Evolutionary conservation across 1,284 basidiomycete species (phyloP), one percentile per base, ranked within the genome.

Genomic region (Irpex lacteus): DNA sequence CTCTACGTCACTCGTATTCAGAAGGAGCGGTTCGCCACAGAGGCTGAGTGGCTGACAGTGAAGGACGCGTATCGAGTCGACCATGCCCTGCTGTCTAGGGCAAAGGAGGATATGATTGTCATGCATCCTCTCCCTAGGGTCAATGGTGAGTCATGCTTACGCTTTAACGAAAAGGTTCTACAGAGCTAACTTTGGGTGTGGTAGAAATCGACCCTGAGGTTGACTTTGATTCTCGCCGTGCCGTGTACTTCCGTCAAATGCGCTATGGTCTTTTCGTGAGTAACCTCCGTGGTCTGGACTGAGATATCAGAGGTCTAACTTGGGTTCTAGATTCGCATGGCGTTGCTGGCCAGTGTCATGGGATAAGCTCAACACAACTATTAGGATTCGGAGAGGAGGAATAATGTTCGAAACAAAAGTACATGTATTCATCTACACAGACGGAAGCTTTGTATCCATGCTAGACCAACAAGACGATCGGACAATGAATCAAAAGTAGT

Each of bases 221-320:
- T 61, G 98, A 99, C 79, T 98, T 98, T 72, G 97, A 99, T 77
- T 92, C 88, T 11, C 87, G 92, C 56, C 86, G 96, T 11, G 97
- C 96, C 0, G 96, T 96, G 37, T 99, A 98, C 81, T 98, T 98
- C 90, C 89, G 98, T 59, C 96, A 98, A 76, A 98, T 98, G 96
- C 91, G 96, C 67, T 98, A 97, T 77, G 98, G 97, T 60, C 89
- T 98, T 69, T 98, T 96, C 76, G 94, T 97, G 72, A 77, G 94
- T 87, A 15, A 4, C 5, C n/a, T 47, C n/a, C 3, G 3, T 11
- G 1, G 40, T n/a, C 36, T 26, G 60, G n/a, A 18, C 26, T 59
- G 19, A 4, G 64, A 15, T 6, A 26, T 36, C 59, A 34, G 37
- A 11, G 32, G 6, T 11, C 4, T 44, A 18, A 34, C 36, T 34